phyloP scores from a whole-genome alignment of 306 rosid species.

The Prunus persica region Prunus_persica_NCBIv2 NC_034011.1:26900501-26901000 shows the following conservation, averaged over 20 bases:
- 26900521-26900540: not conserved
- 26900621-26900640: too few relatives aligned
- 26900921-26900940: slow-evolving; percentile 11
- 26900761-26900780: slow-evolving; percentile 30
- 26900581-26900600: not conserved
- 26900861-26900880: not conserved
- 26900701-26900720: slow-evolving; percentile 31
- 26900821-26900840: not conserved
- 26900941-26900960: not conserved
- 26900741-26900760: slow-evolving; percentile 11
- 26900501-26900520: not conserved
- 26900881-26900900: not conserved
- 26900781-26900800: slow-evolving; percentile 21
- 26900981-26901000: not conserved
- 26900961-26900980: slow-evolving; percentile 7
- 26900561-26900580: not conserved
- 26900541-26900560: not conserved
- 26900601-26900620: not conserved
- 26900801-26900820: slow-evolving; percentile 8
- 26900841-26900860: slow-evolving; percentile 12
- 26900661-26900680: not conserved
- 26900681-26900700: slow-evolving; percentile 29
- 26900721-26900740: slow-evolving; percentile 22
- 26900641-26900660: not conserved
- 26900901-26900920: slow-evolving; percentile 16